Base-by-base conservation (phyloP, 345 rosid species). In the Erucastrum elatum region DNA sequence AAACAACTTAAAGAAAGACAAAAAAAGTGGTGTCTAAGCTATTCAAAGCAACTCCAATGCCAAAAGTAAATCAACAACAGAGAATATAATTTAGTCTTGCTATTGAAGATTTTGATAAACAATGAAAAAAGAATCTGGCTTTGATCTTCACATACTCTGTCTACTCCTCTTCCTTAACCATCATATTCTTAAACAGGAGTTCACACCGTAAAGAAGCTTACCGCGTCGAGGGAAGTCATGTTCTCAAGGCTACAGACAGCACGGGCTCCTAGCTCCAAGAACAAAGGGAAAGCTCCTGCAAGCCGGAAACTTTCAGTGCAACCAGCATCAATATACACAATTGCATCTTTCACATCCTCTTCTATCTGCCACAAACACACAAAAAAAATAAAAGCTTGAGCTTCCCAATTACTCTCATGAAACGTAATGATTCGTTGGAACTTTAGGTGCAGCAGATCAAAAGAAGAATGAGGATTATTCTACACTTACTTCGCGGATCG, bases 271-370 rank as follows among this genome's bases (percentile, higher is more conserved):
- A 84, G 89, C 21, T 87, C 86, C 81, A 94, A 81, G 60, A 94
- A 77, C 72, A 83, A 35, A 59, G 99, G 94, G 72, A 90, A 92
- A 10, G 94, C 97, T 83, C 99, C 99, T 13, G 86, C 82, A 79
- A 84, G 79, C 66, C 92, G 98, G 78, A 94, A 94, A 74, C 99
- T 88, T 82, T 94, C 99, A 1, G 97, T 87, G 81, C 97, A 94
- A 7, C 99, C 99, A 62, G 95, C 88, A 86, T 94, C 99, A 3
- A 92, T 81, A 79, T 94, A 94, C 46, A 94, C 75, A 55, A 89
- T 77, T 31, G 97, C 83, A 71, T 85, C 94, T 77, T 86, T 83
- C 4, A 92, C 64, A 75, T 89, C 87, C 81, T 92, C 97, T 15
- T 91, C 84, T 71, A 91, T 82, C 99, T 92, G 70, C 72, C 64